Evolutionary conservation across 345 rosid genomes (phyloP).

Genomic region (Diplotaxis tenuifolia): DNA sequence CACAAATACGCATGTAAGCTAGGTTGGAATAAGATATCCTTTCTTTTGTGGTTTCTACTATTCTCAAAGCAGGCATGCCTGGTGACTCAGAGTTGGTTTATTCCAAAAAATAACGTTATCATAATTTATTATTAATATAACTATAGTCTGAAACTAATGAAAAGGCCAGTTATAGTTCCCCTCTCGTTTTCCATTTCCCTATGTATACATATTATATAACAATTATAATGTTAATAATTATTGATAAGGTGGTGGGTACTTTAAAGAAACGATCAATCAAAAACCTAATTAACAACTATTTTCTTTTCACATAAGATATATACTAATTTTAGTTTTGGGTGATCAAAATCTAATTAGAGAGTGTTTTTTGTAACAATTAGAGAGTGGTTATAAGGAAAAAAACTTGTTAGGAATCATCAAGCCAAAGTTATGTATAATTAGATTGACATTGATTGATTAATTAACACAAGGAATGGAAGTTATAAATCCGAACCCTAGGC

Average conservation of each 20-base stretch:
- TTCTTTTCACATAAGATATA: not conserved
- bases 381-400: not conserved
- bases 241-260: constrained; percentile 28
- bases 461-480: not conserved
- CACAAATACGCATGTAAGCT: constrained; percentile 37
- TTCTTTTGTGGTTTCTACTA: constrained; percentile 34
- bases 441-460: not conserved
- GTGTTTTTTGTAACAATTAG: not conserved
- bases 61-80: constrained; percentile 43
- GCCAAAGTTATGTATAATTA: not conserved
- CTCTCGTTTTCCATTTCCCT: constrained; percentile 35
- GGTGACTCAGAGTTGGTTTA: constrained; percentile 27
- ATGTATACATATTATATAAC: constrained; percentile 19
- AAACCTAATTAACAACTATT: constrained; percentile 9
- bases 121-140: not conserved
- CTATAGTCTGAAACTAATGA: constrained; percentile 26
- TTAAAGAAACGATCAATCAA: constrained; percentile 31
- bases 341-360: not conserved
- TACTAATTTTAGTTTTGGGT: not conserved
- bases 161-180: constrained; percentile 31
- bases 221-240: constrained; percentile 22
- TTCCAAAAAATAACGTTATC: not conserved
- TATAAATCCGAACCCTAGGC: constrained; percentile 5
- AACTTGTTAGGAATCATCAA: not conserved
- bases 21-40: constrained; percentile 24